Evolutionary conservation across 768 basidiomycete species (phyloP).

Genomic region (Tubosaeta sp.): DNA sequence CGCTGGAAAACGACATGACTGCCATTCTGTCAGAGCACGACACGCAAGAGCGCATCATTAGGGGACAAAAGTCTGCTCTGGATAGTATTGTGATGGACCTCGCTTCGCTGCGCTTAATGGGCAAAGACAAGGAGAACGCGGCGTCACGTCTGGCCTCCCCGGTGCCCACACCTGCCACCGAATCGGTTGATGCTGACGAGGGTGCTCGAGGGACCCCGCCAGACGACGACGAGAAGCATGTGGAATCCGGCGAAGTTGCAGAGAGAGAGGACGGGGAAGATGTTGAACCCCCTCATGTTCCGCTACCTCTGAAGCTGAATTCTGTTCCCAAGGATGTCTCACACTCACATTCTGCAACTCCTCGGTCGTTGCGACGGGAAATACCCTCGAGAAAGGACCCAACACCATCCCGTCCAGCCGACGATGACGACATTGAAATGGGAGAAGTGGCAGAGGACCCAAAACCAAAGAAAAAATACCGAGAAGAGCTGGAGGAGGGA

Average conservation of each 20-base stretch:
- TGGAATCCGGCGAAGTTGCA: constrained; percentile 40
- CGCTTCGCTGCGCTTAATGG: constrained; percentile 56
- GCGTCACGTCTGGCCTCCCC: constrained; percentile 37
- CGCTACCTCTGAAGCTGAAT: constrained; percentile 29
- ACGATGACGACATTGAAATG: constrained; percentile 81
- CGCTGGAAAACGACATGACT: constrained; percentile 73
- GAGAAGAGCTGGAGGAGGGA: constrained; percentile 81
- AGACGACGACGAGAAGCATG: constrained; percentile 32
- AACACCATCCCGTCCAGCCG: constrained; percentile 23
- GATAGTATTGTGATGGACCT: constrained; percentile 63
- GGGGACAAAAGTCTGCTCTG: constrained; percentile 63
- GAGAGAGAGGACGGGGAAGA: constrained; percentile 39
- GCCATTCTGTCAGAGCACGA: constrained; percentile 74
- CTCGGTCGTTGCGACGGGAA: constrained; percentile 24
- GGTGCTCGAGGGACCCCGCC: constrained; percentile 17
- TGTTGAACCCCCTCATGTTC: constrained; percentile 28
- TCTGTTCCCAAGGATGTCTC: constrained; percentile 29
- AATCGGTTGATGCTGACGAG: constrained; percentile 28
- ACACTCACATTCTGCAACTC: constrained; percentile 31
- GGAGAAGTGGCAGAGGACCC: constrained; percentile 82
- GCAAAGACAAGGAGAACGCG: constrained; percentile 57
- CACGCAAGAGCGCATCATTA: constrained; percentile 60
- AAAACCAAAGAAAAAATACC: constrained; percentile 48
- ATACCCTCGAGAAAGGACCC: constrained; percentile 15
- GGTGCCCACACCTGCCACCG: constrained; percentile 49